Conservation (phyloP, 768 basidiomycete genomes). For the Xerocomellus amylosporus region DNA sequence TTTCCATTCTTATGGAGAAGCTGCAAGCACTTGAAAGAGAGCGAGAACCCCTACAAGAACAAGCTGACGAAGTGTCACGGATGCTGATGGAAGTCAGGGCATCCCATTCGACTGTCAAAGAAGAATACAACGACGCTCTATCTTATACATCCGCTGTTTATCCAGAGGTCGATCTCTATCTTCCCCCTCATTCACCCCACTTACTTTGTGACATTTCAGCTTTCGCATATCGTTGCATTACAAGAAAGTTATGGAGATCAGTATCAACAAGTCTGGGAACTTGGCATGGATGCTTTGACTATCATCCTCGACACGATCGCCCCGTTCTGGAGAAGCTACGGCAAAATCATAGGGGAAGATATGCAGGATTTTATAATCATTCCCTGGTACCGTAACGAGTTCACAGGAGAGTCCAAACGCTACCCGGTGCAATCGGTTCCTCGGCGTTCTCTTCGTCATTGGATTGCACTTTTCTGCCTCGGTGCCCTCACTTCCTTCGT, state of each 20-base stretch:
- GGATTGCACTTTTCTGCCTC: slow-evolving; percentile 59
- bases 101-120: slow-evolving; percentile 55
- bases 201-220: slow-evolving; percentile 36
- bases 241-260: slow-evolving; percentile 80
- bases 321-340: slow-evolving; percentile 79
- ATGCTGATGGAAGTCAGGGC: slow-evolving; percentile 52
- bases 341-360: slow-evolving; percentile 78
- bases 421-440: slow-evolving; percentile 61
- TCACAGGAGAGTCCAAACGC: slow-evolving; percentile 71
- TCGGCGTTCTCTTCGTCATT: slow-evolving; percentile 62
- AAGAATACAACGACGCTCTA: slow-evolving; percentile 60
- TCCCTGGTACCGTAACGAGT: slow-evolving; percentile 80
- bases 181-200: not conserved
- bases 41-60: slow-evolving; percentile 42
- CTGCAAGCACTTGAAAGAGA: slow-evolving; percentile 50
- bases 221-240: slow-evolving; percentile 65
- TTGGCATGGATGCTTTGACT: slow-evolving; percentile 75
- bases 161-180: slow-evolving; percentile 55
- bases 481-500: slow-evolving; percentile 46
- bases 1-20: slow-evolving; percentile 47
- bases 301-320: slow-evolving; percentile 73
- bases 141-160: slow-evolving; percentile 73
- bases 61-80: slow-evolving; percentile 48
- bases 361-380: slow-evolving; percentile 79
- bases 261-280: slow-evolving; percentile 79